A percentile compares a stretch with the other conserved stretches of the same genome.
These are phyloP conservation scores for Geranomyces michiganensis DNA, from an alignment of 192 early-diverging fungal species.

Conservation along the genomic window DNA sequence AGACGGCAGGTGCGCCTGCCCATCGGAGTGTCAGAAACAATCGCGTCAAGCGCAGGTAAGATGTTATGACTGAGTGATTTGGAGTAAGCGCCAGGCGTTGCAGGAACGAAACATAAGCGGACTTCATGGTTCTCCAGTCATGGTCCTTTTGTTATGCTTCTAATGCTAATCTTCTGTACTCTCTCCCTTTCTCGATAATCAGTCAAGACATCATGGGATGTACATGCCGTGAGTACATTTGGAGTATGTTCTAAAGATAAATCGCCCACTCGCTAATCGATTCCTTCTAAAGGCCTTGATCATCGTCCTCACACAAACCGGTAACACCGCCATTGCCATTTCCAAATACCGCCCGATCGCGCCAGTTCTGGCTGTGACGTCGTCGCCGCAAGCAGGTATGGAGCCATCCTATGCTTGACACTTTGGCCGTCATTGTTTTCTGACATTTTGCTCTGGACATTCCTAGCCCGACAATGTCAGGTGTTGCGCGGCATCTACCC, in stretches of 20 bases:
- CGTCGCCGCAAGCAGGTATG: constrained; percentile 51
- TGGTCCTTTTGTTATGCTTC: too few relatives aligned
- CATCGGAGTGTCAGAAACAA: constrained; percentile 84
- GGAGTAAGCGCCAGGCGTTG: background rate
- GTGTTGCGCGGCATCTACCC: constrained; percentile 59
- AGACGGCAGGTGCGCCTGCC: constrained; percentile 76
- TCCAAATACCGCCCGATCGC: constrained; percentile 93
- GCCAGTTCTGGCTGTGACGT: constrained; percentile 90
- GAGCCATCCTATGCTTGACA: background rate
- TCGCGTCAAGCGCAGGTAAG: constrained; percentile 83
- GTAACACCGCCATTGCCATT: constrained; percentile 84
- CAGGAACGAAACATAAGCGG: constrained; percentile 1
- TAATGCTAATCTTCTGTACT: too few relatives aligned
- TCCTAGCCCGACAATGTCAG: constrained; percentile 53
- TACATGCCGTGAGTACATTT: constrained; percentile 53
- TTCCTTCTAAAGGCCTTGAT: constrained; percentile 61
- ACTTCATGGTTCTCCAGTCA: too few relatives aligned
- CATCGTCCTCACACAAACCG: constrained; percentile 83
- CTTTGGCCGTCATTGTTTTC: background rate
- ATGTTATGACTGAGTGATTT: background rate
- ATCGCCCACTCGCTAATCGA: too few relatives aligned
- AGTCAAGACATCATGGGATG: constrained; percentile 49
- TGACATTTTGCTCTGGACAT: background rate
- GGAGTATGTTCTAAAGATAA: background rate
- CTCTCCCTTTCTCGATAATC: background rate